Conservation (phyloP, 164 flowering plant species). For the Kalanchoe fedtschenkoi region DNA sequence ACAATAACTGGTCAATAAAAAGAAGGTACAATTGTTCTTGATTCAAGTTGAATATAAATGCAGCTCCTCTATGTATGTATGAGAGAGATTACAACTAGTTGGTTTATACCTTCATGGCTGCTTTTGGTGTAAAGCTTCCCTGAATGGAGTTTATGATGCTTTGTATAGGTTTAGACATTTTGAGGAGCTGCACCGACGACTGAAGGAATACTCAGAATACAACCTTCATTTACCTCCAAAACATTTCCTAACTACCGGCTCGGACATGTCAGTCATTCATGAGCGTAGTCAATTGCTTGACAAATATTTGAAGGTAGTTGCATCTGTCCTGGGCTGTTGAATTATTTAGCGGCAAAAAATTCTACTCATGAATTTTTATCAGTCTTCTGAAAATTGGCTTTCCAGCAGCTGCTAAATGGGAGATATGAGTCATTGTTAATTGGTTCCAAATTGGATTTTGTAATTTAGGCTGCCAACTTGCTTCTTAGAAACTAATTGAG, state of each 20-base stretch:
- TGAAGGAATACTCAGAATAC: conserved; percentile 78
- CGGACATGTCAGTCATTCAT: conserved; percentile 69
- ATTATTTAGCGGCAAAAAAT: no score
- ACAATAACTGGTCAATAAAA: conserved; percentile 88
- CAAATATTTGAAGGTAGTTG: conserved; percentile 70
- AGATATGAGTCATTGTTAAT: not conserved
- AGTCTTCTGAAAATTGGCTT: no score
- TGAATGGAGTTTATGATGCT: not conserved
- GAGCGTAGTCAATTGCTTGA: conserved; percentile 90
- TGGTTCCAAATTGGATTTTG: not conserved
- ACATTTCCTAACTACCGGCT: conserved; percentile 85
- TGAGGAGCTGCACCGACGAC: conserved; percentile 93
- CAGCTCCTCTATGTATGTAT: not conserved
- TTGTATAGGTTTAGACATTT: conserved; percentile 80
- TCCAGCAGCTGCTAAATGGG: not conserved
- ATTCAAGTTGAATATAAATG: not conserved
- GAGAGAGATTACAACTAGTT: not conserved
- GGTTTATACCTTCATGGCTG: not conserved
- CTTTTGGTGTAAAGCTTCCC: not conserved
- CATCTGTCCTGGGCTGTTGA: not conserved
- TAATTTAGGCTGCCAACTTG: no score
- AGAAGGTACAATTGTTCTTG: conserved; percentile 59
- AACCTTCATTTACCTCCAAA: conserved; percentile 97
- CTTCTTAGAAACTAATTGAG: not conserved
- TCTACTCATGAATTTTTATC: not conserved